Conservation (phyloP, 495 filamentous ascomycete genomes). For the Talaromyces trachyspermus region DNA sequence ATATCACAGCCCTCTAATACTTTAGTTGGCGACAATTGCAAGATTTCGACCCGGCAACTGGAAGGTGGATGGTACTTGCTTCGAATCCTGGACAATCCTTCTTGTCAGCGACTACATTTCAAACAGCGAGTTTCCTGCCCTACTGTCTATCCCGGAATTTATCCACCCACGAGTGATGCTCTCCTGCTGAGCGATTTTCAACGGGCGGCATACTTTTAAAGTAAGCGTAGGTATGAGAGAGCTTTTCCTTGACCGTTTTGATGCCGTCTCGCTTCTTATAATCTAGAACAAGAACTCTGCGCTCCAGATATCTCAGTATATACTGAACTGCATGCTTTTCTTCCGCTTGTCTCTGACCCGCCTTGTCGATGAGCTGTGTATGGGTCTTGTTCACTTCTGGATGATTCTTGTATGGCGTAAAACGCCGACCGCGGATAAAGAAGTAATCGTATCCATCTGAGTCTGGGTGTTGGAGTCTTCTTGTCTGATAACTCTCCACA, state of each 20-base stretch:
- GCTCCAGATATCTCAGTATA: constrained; percentile 14
- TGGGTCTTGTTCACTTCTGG: constrained; percentile 21
- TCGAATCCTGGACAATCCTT: no score
- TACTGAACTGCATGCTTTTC: constrained; percentile 17
- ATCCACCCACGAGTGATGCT: neutral
- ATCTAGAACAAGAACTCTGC: constrained; percentile 1
- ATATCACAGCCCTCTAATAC: constrained; percentile 21
- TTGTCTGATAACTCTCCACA: constrained; percentile 18
- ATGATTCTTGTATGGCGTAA: constrained; percentile 13
- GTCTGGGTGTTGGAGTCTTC: constrained; percentile 13
- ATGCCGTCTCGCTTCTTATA: constrained; percentile 1
- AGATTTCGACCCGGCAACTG: constrained; percentile 1
- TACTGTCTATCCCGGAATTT: neutral
- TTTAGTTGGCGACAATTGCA: constrained; percentile 4
- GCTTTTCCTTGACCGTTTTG: neutral
- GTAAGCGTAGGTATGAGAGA: constrained; percentile 2
- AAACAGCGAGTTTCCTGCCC: no score
- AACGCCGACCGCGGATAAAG: constrained; percentile 14
- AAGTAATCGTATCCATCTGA: constrained; percentile 19
- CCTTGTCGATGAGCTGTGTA: constrained; percentile 15
- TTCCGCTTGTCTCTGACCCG: constrained; percentile 10
- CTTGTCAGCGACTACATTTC: neutral
- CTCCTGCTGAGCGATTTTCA: neutral
- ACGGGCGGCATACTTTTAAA: constrained; percentile 3
- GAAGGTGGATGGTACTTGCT: neutral